Conservation (phyloP, 1,284 basidiomycete genomes). For the Sutorius eximius region DNA sequence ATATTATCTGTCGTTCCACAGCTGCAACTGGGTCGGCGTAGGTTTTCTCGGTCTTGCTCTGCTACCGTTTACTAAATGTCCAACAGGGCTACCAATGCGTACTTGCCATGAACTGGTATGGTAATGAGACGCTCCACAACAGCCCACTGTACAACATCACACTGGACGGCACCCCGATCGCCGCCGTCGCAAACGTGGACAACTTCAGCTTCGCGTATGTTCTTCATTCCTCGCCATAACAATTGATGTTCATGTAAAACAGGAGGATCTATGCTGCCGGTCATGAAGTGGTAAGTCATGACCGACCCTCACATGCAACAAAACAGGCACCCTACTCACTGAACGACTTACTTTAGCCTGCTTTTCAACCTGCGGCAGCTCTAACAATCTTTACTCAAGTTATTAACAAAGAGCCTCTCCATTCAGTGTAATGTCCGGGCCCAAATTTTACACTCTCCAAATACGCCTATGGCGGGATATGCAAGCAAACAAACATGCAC, state of each 20-base stretch:
- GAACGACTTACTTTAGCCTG: slow-evolving; percentile 41
- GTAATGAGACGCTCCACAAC: slow-evolving; percentile 46
- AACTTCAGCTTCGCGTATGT: slow-evolving; percentile 64
- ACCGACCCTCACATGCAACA: neutral
- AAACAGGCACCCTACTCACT: neutral
- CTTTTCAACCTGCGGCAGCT: slow-evolving; percentile 56
- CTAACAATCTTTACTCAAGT: slow-evolving; percentile 59
- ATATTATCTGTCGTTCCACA: slow-evolving; percentile 23
- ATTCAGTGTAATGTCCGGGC: slow-evolving; percentile 43
- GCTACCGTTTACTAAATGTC: neutral
- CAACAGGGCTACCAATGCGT: slow-evolving; percentile 44
- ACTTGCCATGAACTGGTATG: slow-evolving; percentile 64
- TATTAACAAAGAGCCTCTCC: slow-evolving; percentile 49
- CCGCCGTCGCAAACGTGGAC: slow-evolving; percentile 59
- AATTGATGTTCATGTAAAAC: neutral
- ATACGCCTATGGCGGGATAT: slow-evolving; percentile 25
- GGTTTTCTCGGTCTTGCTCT: neutral
- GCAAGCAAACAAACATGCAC: slow-evolving; percentile 66
- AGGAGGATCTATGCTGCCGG: slow-evolving; percentile 56
- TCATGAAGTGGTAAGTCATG: slow-evolving; percentile 54
- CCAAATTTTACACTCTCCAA: slow-evolving; percentile 17
- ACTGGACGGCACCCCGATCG: slow-evolving; percentile 48
- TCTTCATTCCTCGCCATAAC: neutral
- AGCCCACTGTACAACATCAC: slow-evolving; percentile 62
- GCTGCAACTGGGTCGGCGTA: slow-evolving; percentile 66